Conservation (phyloP, 1,284 basidiomycete species). For the Earliella scabrosa region DNA sequence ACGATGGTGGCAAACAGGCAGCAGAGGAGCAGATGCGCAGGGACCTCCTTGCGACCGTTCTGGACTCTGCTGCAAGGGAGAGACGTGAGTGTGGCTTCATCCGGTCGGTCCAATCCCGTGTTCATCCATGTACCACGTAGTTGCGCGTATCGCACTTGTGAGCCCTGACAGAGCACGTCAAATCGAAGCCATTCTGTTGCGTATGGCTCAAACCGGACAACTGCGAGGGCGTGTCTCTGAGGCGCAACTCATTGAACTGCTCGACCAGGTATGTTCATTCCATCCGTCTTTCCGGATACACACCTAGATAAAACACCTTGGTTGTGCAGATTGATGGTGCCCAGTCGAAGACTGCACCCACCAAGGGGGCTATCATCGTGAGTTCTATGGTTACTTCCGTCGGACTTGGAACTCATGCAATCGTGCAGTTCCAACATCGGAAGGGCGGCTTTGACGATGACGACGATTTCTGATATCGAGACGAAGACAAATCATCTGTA, state of each 20-base stretch:
- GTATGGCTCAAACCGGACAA: slow-evolving; percentile 95
- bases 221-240: slow-evolving; percentile 87
- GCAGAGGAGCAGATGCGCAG: slow-evolving; percentile 78
- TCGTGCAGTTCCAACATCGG: slow-evolving; percentile 72
- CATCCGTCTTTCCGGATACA: too few species aligned
- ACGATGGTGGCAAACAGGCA: slow-evolving; percentile 62
- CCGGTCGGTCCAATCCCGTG: too few species aligned
- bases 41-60: slow-evolving; percentile 86
- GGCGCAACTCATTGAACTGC: slow-evolving; percentile 85
- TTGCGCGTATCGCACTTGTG: slow-evolving; percentile 92
- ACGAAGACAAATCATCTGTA: not conserved
- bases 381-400: slow-evolving; percentile 31
- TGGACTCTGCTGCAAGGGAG: slow-evolving; percentile 89
- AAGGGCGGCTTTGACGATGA: slow-evolving; percentile 71
- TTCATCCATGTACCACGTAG: too few species aligned
- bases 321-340: slow-evolving; percentile 80
- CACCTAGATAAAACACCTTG: too few species aligned
- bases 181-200: slow-evolving; percentile 84
- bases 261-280: slow-evolving; percentile 89
- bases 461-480: slow-evolving; percentile 53
- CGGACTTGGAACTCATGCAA: slow-evolving; percentile 1
- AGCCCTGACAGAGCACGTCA: slow-evolving; percentile 87
- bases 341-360: slow-evolving; percentile 54
- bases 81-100: slow-evolving; percentile 72
- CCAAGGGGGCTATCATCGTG: slow-evolving; percentile 74